Conservation (phyloP, 495 filamentous ascomycete species). For the Bacidia rubella region DNA sequence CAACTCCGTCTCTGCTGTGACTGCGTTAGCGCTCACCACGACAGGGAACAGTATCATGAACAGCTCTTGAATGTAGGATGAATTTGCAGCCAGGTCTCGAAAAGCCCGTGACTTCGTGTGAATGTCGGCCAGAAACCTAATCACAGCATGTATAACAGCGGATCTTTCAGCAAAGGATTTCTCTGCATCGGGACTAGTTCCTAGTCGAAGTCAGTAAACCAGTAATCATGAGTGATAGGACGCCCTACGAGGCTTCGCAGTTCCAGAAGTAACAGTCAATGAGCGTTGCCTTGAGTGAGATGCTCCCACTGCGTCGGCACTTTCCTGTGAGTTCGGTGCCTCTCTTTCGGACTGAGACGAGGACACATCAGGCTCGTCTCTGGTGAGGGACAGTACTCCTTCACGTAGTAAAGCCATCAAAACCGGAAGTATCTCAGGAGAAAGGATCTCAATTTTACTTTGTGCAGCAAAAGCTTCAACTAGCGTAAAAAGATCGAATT, state of each 20-base stretch:
- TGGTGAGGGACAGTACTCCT: slow-evolving; percentile 55
- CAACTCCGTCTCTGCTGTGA: slow-evolving; percentile 70
- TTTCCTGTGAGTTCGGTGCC: slow-evolving; percentile 36
- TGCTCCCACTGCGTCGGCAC: too few species aligned
- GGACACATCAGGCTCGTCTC: slow-evolving; percentile 43
- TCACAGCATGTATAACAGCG: slow-evolving; percentile 52
- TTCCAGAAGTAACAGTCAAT: slow-evolving; percentile 25
- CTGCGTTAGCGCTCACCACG: slow-evolving; percentile 67
- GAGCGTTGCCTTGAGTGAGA: slow-evolving; percentile 49
- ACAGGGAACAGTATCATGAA: slow-evolving; percentile 71
- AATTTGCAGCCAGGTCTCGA: slow-evolving; percentile 63
- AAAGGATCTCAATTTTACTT: slow-evolving; percentile 47
- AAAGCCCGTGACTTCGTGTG: slow-evolving; percentile 61
- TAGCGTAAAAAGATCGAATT: slow-evolving; percentile 60
- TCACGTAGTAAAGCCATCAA: slow-evolving; percentile 81
- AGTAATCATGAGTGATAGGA: background rate
- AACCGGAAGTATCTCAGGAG: slow-evolving; percentile 67
- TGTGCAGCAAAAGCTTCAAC: slow-evolving; percentile 49
- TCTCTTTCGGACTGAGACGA: slow-evolving; percentile 30
- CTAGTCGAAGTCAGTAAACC: background rate
- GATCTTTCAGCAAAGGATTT: slow-evolving; percentile 12
- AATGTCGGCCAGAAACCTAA: slow-evolving; percentile 65
- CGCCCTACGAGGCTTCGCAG: slow-evolving; percentile 8
- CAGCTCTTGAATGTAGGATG: slow-evolving; percentile 65
- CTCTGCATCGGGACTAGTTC: background rate